Percentiles rank a stretch among this genome's conserved stretches.
Conservation (phyloP, 2,329 filamentous ascomycete species). For the Aspergillus sp. region DNA sequence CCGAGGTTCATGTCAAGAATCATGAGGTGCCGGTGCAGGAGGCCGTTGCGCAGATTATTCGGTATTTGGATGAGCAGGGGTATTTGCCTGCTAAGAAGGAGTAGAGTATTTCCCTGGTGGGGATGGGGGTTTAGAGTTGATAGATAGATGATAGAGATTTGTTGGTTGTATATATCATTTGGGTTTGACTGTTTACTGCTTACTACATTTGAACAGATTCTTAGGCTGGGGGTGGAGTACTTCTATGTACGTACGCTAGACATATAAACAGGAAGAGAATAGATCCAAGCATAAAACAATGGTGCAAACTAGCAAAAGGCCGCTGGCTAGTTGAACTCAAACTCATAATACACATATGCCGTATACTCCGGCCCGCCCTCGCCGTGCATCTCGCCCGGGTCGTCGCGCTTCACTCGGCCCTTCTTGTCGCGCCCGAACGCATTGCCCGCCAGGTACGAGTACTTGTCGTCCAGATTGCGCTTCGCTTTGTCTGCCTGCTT, state of each 20-base stretch:
- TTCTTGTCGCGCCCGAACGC: constrained; percentile 93
- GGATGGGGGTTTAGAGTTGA: neutral
- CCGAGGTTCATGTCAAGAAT: constrained; percentile 86
- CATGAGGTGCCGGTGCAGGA: constrained; percentile 83
- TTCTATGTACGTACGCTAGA: constrained; percentile 22
- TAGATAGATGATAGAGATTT: constrained; percentile 9
- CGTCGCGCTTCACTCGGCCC: constrained; percentile 87
- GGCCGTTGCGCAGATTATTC: constrained; percentile 79
- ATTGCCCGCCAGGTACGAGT: constrained; percentile 91
- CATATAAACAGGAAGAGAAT: constrained; percentile 2
- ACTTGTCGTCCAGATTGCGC: constrained; percentile 75
- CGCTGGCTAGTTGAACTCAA: constrained; percentile 65
- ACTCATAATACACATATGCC: constrained; percentile 95
- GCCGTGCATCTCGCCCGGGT: constrained; percentile 82
- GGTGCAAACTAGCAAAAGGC: neutral
- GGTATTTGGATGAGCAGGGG: constrained; percentile 72
- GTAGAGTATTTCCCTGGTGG: constrained; percentile 19
- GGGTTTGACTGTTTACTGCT: too few relatives aligned
- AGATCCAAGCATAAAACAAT: neutral
- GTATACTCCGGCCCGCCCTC: constrained; percentile 80
- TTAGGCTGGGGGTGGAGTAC: neutral
- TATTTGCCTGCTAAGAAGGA: constrained; percentile 52
- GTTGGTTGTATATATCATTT: neutral
- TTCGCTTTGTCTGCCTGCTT: constrained; percentile 81
- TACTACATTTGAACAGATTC: too few relatives aligned